These are phyloP conservation scores for Talaromyces sp. DNA, from an alignment of 2,329 filamentous ascomycete species.

Conservation along the genomic window DNA sequence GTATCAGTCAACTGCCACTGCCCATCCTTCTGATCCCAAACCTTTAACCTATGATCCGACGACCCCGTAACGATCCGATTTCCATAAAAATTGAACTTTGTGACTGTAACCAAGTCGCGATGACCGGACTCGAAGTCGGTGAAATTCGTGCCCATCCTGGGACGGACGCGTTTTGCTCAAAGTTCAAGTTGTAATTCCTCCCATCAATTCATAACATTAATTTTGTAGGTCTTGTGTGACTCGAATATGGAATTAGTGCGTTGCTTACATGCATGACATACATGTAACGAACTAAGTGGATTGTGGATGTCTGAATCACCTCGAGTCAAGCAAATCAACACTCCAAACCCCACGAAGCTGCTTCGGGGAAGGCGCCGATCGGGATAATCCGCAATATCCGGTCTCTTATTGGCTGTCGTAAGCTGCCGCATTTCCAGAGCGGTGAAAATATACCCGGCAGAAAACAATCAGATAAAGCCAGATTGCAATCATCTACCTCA, in stretches of 20 bases:
- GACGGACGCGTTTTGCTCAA: slow-evolving; percentile 1
- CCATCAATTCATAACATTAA: background rate
- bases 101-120: slow-evolving; percentile 71
- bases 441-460: slow-evolving; percentile 27
- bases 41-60: slow-evolving; percentile 87
- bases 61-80: slow-evolving; percentile 88
- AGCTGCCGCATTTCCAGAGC: slow-evolving; percentile 21
- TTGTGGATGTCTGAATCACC: background rate
- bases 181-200: background rate
- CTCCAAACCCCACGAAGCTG: slow-evolving; percentile 11
- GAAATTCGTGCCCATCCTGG: slow-evolving; percentile 38
- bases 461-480: slow-evolving; percentile 30
- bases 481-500: slow-evolving; percentile 26
- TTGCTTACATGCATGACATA: background rate
- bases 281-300: background rate
- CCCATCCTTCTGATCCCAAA: slow-evolving; percentile 76
- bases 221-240: background rate
- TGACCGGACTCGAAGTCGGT: slow-evolving; percentile 48
- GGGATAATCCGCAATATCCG: slow-evolving; percentile 16
- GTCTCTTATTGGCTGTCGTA: slow-evolving; percentile 2
- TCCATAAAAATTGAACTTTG: slow-evolving; percentile 89
- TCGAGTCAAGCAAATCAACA: background rate
- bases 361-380: slow-evolving; percentile 14
- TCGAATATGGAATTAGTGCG: background rate
- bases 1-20: slow-evolving; percentile 79